Conservation (phyloP, 345 rosid genomes). For the Gossypium turneri region DNA sequence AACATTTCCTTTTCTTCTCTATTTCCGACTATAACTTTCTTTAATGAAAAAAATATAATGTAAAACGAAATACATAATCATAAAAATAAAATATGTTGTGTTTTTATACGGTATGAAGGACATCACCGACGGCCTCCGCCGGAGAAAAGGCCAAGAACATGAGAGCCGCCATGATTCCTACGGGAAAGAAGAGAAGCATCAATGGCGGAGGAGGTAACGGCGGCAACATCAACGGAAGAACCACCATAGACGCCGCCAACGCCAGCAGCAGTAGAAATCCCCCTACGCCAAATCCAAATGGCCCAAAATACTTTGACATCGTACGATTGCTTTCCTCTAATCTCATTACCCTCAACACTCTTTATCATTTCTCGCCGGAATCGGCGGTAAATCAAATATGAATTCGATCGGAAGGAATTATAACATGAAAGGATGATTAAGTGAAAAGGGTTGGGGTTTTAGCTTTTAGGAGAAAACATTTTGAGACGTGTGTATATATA, state of each 20-base stretch:
- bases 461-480: too few species aligned
- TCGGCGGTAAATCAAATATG: not conserved
- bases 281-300: conserved; percentile 20
- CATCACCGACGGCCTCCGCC: too few species aligned
- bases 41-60: too few species aligned
- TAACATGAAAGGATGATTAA: not conserved
- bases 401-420: too few species aligned
- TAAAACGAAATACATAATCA: too few species aligned
- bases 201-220: conserved; percentile 67
- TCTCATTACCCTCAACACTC: conserved; percentile 8
- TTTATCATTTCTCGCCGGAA: conserved; percentile 15
- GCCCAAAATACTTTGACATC: conserved; percentile 23
- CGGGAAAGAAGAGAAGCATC: conserved; percentile 50
- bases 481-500: too few species aligned
- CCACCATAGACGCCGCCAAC: conserved; percentile 44
- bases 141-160: too few species aligned
- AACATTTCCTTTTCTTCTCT: too few species aligned
- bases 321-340: not conserved
- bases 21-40: too few species aligned
- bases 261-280: conserved; percentile 32
- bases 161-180: conserved; percentile 44
- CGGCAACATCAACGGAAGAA: conserved; percentile 55
- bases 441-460: too few species aligned
- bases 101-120: too few species aligned
- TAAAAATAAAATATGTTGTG: too few species aligned